phyloP scores from a whole-genome alignment of 257 asterid genomes.

The Perilla frutescens region DNA sequence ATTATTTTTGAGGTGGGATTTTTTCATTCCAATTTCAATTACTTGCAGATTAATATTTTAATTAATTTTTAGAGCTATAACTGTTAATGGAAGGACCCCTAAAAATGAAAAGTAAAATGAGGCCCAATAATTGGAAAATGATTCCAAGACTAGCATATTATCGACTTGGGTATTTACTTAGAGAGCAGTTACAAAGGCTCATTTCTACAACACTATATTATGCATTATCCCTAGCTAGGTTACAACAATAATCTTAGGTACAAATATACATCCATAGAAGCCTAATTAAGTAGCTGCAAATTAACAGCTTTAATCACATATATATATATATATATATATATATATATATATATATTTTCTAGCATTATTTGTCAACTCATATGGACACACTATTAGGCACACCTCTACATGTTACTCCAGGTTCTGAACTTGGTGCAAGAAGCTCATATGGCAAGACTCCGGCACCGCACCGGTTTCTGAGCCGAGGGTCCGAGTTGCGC shows the following conservation, averaged over 20 bases:
- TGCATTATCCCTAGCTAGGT: slow-evolving; percentile 12
- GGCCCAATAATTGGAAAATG: not conserved
- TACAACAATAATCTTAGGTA: slow-evolving; percentile 24
- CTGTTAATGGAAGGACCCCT: too few relatives aligned
- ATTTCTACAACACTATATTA: slow-evolving; percentile 21
- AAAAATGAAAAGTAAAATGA: not conserved
- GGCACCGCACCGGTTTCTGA: slow-evolving; percentile 86
- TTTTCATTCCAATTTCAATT: too few relatives aligned
- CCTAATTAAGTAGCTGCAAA: slow-evolving; percentile 29
- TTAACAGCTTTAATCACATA: slow-evolving; percentile 18
- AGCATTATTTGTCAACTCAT: slow-evolving; percentile 37
- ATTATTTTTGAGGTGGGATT: too few relatives aligned
- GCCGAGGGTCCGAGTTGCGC: slow-evolving; percentile 51
- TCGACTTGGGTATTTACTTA: slow-evolving; percentile 24
- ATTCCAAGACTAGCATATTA: slow-evolving; percentile 17
- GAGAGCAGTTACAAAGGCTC: slow-evolving; percentile 38
- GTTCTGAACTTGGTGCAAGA: slow-evolving; percentile 82
- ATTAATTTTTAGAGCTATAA: too few relatives aligned
- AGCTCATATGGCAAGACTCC: slow-evolving; percentile 96
- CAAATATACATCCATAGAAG: slow-evolving; percentile 38
- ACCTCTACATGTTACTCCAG: slow-evolving; percentile 96
- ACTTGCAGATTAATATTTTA: too few relatives aligned
- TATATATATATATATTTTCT: too few relatives aligned
- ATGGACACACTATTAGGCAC: slow-evolving; percentile 97
- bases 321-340: too few relatives aligned